Conservation (phyloP, 371 early-diverging fungal species). For the Parasitella parasitica region DNA sequence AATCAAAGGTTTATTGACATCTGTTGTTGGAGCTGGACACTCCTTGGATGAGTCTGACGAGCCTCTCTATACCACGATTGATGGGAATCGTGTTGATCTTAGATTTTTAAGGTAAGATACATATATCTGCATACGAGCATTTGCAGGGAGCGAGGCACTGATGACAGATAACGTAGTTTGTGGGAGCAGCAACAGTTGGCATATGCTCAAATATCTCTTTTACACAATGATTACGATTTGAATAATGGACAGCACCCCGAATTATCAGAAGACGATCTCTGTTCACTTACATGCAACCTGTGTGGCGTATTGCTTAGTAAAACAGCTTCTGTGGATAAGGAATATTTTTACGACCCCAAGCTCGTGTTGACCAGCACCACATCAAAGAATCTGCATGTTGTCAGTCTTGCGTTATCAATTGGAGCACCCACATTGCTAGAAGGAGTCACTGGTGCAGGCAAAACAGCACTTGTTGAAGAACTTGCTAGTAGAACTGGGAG, state of each 20-base stretch:
- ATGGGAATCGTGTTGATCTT: constrained; percentile 39
- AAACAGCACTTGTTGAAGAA: constrained; percentile 92
- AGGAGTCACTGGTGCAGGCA: constrained; percentile 95
- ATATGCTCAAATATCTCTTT: constrained; percentile 33
- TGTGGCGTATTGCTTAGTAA: constrained; percentile 64
- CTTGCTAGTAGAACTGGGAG: constrained; percentile 78
- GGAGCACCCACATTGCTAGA: constrained; percentile 89
- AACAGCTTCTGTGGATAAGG: constrained; percentile 17
- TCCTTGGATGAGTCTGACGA: constrained; percentile 29
- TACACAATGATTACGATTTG: constrained; percentile 41
- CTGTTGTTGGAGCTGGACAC: constrained; percentile 22
- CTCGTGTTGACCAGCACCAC: constrained; percentile 79
- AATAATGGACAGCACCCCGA: constrained; percentile 8
- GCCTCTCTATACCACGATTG: constrained; percentile 30
- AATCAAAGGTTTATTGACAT: constrained; percentile 24
- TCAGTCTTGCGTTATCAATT: constrained; percentile 84
- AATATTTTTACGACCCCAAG: constrained; percentile 31
- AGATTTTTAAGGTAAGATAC: constrained; percentile 45
- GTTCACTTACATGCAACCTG: constrained; percentile 58
- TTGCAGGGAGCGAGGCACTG: no score
- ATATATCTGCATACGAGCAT: no score
- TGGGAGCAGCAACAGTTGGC: constrained; percentile 47
- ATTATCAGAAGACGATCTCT: constrained; percentile 49
- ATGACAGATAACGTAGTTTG: constrained; percentile 36
- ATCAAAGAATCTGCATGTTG: constrained; percentile 66